Percentiles rank a stretch among this genome's conserved stretches.
Conservation (phyloP, 345 rosid genomes). For the Lepidium didymum region DNA sequence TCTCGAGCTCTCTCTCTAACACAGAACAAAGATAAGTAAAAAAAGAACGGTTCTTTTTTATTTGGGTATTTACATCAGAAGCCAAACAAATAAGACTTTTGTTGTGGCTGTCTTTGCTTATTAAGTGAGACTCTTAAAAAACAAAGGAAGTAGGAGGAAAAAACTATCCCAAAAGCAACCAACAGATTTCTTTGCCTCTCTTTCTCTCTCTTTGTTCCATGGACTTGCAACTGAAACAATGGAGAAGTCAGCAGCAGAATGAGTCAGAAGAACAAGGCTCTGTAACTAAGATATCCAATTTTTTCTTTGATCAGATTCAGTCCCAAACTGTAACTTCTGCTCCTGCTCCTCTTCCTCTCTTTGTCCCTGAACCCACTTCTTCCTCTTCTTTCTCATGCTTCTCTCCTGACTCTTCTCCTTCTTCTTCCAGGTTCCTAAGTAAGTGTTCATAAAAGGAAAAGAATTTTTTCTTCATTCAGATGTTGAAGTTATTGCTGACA, state of each 20-base stretch:
- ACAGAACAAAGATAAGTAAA: constrained; percentile 12
- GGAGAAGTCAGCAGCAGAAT: constrained; percentile 57
- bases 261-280: constrained; percentile 56
- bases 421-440: constrained; percentile 44
- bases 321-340: constrained; percentile 40
- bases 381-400: constrained; percentile 45
- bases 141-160: constrained; percentile 8
- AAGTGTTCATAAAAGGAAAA: constrained; percentile 16
- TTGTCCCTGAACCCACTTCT: constrained; percentile 44
- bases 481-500: neutral
- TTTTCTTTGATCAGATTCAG: constrained; percentile 42
- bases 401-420: constrained; percentile 28
- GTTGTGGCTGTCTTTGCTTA: constrained; percentile 27
- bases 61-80: constrained; percentile 25
- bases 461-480: neutral
- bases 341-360: constrained; percentile 61
- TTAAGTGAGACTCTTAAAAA: constrained; percentile 18
- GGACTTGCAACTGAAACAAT: constrained; percentile 92
- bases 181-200: constrained; percentile 27
- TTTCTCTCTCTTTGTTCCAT: constrained; percentile 35
- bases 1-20: constrained; percentile 41
- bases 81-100: constrained; percentile 22
- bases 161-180: constrained; percentile 31
- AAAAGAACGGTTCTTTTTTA: neutral
- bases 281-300: constrained; percentile 66